These are phyloP conservation scores for Colletotrichum lentis DNA, from an alignment of 2,329 filamentous ascomycete genomes.

Conservation along the genomic window DNA sequence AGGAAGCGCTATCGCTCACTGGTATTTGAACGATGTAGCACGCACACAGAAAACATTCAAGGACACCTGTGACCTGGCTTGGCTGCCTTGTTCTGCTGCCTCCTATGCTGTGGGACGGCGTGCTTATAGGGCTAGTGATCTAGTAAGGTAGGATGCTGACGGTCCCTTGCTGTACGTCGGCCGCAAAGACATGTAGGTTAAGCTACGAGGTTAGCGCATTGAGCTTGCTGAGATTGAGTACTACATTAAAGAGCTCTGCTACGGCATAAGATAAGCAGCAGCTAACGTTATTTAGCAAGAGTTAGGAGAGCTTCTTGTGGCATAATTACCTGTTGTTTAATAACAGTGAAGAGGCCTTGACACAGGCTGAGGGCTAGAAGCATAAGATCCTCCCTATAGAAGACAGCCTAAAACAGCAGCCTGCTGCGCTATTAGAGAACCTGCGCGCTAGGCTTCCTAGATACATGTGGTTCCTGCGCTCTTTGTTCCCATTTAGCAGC, in stretches of 20 bases:
- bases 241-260: background rate
- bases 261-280: background rate
- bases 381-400: background rate
- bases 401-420: background rate
- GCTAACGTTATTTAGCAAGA: conserved; percentile 1
- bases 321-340: background rate
- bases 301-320: conserved; percentile 1
- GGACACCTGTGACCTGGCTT: background rate
- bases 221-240: conserved; percentile 45
- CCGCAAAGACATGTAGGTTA: conserved; percentile 44
- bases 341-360: background rate
- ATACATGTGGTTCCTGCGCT: conserved; percentile 36
- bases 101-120: conserved; percentile 40
- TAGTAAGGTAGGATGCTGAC: conserved; percentile 43
- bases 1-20: conserved; percentile 21
- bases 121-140: conserved; percentile 55
- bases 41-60: conserved; percentile 41
- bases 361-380: background rate
- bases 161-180: conserved; percentile 41
- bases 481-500: conserved; percentile 32
- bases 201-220: conserved; percentile 45
- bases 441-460: conserved; percentile 25
- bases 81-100: background rate
- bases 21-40: conserved; percentile 36
- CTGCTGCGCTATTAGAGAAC: background rate